Percentiles rank a stretch among this genome's conserved stretches.
Conservation (phyloP, 2,329 filamentous ascomycete genomes). For the Colletotrichum salicis region DNA sequence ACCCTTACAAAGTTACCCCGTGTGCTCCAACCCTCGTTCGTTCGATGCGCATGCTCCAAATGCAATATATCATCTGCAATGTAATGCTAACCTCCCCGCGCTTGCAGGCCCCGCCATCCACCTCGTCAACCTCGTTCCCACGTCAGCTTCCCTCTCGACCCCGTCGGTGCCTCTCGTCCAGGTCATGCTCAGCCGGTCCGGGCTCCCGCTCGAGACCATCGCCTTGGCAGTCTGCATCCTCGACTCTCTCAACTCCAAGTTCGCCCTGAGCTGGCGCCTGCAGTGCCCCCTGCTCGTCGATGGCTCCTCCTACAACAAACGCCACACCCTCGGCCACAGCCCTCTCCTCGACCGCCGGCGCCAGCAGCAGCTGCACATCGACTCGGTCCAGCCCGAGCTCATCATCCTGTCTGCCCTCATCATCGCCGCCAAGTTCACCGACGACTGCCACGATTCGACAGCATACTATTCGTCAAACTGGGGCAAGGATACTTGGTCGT, state of each 20-base stretch:
- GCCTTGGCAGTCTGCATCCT: constrained; percentile 74
- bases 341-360: constrained; percentile 42
- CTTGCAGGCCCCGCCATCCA: constrained; percentile 71
- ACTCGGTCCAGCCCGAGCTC: constrained; percentile 70
- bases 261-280: constrained; percentile 71
- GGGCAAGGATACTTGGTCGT: constrained; percentile 67
- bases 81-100: constrained; percentile 30
- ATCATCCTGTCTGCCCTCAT: constrained; percentile 71
- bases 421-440: constrained; percentile 73
- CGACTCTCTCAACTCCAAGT: constrained; percentile 71
- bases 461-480: constrained; percentile 64
- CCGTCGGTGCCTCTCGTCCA: constrained; percentile 70
- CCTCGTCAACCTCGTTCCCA: constrained; percentile 73
- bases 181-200: constrained; percentile 66
- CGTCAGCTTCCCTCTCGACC: constrained; percentile 67
- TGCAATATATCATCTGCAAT: constrained; percentile 31
- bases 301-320: constrained; percentile 47
- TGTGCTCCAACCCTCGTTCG: not conserved
- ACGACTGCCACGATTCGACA: constrained; percentile 67
- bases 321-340: constrained; percentile 60
- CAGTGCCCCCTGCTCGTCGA: constrained; percentile 61
- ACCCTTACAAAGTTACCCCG: constrained; percentile 1
- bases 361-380: constrained; percentile 63
- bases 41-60: constrained; percentile 38
- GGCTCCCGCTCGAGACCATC: constrained; percentile 69